These are phyloP conservation scores for Monilinia vaccinii-corymbosi DNA, from an alignment of 2,329 filamentous ascomycete species.

Conservation along the genomic window DNA sequence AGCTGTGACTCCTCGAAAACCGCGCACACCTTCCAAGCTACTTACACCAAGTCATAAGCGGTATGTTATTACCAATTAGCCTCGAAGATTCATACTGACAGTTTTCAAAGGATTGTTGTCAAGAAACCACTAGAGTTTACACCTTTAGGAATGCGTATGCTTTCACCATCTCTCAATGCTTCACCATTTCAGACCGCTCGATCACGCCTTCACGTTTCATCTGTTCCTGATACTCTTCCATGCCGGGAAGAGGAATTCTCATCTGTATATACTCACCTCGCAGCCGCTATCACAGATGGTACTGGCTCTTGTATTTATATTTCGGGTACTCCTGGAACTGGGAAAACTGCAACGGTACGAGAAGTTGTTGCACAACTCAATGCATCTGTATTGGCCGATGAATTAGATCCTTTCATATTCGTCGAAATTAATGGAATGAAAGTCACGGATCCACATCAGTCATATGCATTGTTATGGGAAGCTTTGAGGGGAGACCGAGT, in stretches of 20 bases:
- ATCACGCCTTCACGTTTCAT: conserved; percentile 83
- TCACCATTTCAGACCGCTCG: conserved; percentile 91
- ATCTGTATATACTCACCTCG: conserved; percentile 85
- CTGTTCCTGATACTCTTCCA: conserved; percentile 79
- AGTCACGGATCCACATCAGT: conserved; percentile 94
- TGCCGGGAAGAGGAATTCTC: conserved; percentile 89
- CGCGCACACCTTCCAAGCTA: conserved; percentile 34
- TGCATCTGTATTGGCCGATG: conserved; percentile 76
- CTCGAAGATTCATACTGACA: not conserved
- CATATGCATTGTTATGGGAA: conserved; percentile 92
- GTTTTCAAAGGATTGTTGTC: conserved; percentile 47
- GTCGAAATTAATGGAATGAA: conserved; percentile 99
- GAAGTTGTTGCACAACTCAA: conserved; percentile 89
- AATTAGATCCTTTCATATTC: conserved; percentile 97
- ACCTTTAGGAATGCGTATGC: conserved; percentile 76
- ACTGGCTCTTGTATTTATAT: conserved; percentile 97
- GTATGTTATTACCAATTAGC: conserved; percentile 24
- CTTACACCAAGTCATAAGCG: conserved; percentile 58
- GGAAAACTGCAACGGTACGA: conserved; percentile 93
- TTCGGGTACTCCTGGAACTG: conserved; percentile 94
- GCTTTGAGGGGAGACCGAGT: conserved; percentile 89
- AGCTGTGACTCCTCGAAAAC: conserved; percentile 27
- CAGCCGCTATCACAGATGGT: conserved; percentile 87
- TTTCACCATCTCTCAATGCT: conserved; percentile 66
- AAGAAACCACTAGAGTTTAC: conserved; percentile 94